Evolutionary conservation across 805 yeast genomes (phyloP).

Genomic region (Crinitomyces ghanaensis): DNA sequence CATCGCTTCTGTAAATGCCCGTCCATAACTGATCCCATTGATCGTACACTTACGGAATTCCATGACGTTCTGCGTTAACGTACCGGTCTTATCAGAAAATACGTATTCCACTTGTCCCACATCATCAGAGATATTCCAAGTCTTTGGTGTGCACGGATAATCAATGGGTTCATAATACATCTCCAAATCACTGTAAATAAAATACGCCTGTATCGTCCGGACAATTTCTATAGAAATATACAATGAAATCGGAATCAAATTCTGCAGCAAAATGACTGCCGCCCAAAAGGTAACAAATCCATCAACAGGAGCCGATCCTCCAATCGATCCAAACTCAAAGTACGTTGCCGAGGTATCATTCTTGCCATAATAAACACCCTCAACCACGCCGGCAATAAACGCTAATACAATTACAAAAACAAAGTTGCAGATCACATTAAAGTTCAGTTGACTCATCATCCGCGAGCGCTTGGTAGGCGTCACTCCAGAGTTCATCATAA

Average conservation of each 20-base stretch:
- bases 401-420: constrained; percentile 49
- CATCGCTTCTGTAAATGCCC: constrained; percentile 68
- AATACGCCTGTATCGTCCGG: constrained; percentile 64
- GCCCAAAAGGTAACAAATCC: constrained; percentile 65
- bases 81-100: constrained; percentile 77
- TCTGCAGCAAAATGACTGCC: constrained; percentile 60
- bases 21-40: constrained; percentile 55
- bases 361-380: constrained; percentile 49
- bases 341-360: constrained; percentile 35
- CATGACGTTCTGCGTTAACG: constrained; percentile 75
- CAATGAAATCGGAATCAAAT: constrained; percentile 69
- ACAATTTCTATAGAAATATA: constrained; percentile 71
- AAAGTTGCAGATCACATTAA: constrained; percentile 56
- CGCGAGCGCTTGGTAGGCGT: constrained; percentile 66
- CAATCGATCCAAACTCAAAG: constrained; percentile 54
- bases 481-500: constrained; percentile 65
- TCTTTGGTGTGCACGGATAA: constrained; percentile 68
- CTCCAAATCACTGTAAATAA: constrained; percentile 56
- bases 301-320: constrained; percentile 46
- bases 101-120: constrained; percentile 75
- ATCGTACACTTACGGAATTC: constrained; percentile 69
- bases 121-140: constrained; percentile 79
- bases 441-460: constrained; percentile 54
- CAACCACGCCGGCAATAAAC: constrained; percentile 56
- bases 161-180: constrained; percentile 62